Evolutionary conservation across 73 alveolate species (phyloP), one percentile per base, ranked within the genome.

Genomic region (Paramecium bursaria): DNA sequence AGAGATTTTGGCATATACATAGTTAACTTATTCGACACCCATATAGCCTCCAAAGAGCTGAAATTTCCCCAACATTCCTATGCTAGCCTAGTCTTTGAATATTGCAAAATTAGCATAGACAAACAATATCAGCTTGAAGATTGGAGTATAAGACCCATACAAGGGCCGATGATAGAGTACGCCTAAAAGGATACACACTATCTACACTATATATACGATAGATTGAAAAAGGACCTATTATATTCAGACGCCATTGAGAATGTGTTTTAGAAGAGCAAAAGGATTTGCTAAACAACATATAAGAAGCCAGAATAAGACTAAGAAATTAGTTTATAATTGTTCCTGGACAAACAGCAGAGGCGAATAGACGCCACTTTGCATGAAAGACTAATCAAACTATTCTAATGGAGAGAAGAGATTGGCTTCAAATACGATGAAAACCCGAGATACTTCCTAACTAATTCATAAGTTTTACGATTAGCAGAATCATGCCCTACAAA

Each of bases 171-270:
- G 99, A 57, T 93, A 10, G 91, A 94, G 52, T 97, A 97, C 88
- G 99, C 99, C 29, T 92, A 98, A 89, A 87, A 75, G 61, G 99
- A 97, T 87, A 97, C 99, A 3, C 99, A 96, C 80, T 97, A 93
- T 89, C 67, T 97, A 73, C 94, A 94, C 42, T 95, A 90, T 75
- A 95, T 97, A 14, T 97, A 97, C 75, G 99, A 97, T 86, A 90
- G 85, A 57, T 80, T 93, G 67, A 92, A 82, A 93, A 77, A 86
- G 60, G 88, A 93, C 26, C 86, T 93, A 50, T 75, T 82, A 57
- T n/a, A 50, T 30, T 85, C 74, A 89, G 44, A 61, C 10, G 7
- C 39, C 14, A 54, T 79, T 17, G 89, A 79, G 27, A 54, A n/a
- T 19, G 89, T 54, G 3, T 54, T 79, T 27, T 39, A 55, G 46